phyloP scores from a whole-genome alignment of 2,329 filamentous ascomycete genomes.

The Graphium sp. region DNA sequence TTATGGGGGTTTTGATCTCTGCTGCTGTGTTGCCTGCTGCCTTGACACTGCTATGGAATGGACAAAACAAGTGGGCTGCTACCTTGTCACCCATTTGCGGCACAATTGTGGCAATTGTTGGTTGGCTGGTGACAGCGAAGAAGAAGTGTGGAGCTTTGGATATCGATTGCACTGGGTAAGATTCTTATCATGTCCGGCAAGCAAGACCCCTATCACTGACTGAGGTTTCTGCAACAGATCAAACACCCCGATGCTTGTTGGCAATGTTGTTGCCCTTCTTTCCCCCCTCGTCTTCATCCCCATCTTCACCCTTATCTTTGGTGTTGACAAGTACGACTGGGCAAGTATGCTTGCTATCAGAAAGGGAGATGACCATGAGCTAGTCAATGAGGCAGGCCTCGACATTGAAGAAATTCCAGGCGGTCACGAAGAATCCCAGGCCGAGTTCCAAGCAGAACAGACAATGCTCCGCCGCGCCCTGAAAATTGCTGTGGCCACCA shows the following conservation, averaged over 20 bases:
- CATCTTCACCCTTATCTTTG: constrained; percentile 46
- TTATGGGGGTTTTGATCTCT: constrained; percentile 87
- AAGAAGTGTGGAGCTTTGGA: constrained; percentile 50
- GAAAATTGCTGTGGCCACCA: constrained; percentile 22
- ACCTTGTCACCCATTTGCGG: constrained; percentile 51
- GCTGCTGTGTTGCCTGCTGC: constrained; percentile 71
- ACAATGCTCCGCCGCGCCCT: constrained; percentile 34
- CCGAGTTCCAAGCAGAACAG: constrained; percentile 25
- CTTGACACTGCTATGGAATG: constrained; percentile 63
- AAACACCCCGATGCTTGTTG: constrained; percentile 76
- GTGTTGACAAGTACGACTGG: constrained; percentile 67
- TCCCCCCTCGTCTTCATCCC: constrained; percentile 62
- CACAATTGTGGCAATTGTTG: constrained; percentile 46
- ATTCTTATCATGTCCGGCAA: too few relatives aligned
- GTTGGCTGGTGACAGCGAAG: constrained; percentile 61
- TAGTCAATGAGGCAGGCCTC: constrained; percentile 36
- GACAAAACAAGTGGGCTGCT: constrained; percentile 59
- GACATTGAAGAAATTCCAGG: constrained; percentile 49
- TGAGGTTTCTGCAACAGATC: too few relatives aligned
- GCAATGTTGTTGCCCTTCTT: constrained; percentile 69
- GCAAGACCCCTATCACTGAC: too few relatives aligned
- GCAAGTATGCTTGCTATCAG: constrained; percentile 66
- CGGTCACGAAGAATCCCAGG: constrained; percentile 13
- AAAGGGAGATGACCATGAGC: constrained; percentile 60
- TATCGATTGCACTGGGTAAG: constrained; percentile 61